A percentile compares a stretch with the other conserved stretches of the same genome.
Evolutionary conservation across 2,329 filamentous ascomycete genomes (phyloP).

Genomic region (Acephala macrosclerotiorum): DNA sequence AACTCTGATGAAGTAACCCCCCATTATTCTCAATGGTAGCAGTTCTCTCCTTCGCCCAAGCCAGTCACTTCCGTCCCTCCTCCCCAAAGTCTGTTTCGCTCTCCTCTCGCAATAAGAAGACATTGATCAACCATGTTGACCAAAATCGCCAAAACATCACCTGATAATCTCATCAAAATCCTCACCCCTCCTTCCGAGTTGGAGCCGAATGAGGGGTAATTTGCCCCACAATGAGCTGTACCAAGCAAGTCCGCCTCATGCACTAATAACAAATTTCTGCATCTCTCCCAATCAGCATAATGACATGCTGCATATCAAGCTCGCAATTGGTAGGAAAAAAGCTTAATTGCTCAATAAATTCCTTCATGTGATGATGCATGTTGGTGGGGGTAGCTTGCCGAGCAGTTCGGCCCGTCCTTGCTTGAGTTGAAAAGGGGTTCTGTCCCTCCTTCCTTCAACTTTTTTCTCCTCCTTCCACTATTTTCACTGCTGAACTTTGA

Average conservation of each 20-base stretch:
- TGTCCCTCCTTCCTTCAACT: not conserved
- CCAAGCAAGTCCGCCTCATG: not conserved
- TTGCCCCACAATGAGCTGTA: constrained; percentile 1
- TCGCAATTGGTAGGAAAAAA: constrained; percentile 13
- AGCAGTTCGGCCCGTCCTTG: not conserved
- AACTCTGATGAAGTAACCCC: too few species aligned
- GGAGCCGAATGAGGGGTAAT: constrained; percentile 1
- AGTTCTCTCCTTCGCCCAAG: too few species aligned
- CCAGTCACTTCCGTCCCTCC: too few species aligned
- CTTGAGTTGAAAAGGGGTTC: not conserved
- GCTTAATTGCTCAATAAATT: not conserved
- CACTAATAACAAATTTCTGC: not conserved
- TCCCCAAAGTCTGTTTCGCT: too few species aligned
- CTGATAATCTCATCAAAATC: not conserved
- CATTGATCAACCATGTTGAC: not conserved
- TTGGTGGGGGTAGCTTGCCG: not conserved
- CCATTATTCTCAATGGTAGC: too few species aligned
- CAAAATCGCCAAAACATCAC: not conserved
- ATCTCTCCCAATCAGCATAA: constrained; percentile 8
- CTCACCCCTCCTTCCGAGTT: not conserved
- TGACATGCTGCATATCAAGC: constrained; percentile 6
- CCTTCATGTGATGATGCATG: not conserved
- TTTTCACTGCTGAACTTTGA: too few species aligned
- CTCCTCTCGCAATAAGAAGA: not conserved
- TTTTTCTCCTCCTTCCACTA: not conserved